Conservation (phyloP, 768 basidiomycete genomes). For the Phylloporus sp. region DNA sequence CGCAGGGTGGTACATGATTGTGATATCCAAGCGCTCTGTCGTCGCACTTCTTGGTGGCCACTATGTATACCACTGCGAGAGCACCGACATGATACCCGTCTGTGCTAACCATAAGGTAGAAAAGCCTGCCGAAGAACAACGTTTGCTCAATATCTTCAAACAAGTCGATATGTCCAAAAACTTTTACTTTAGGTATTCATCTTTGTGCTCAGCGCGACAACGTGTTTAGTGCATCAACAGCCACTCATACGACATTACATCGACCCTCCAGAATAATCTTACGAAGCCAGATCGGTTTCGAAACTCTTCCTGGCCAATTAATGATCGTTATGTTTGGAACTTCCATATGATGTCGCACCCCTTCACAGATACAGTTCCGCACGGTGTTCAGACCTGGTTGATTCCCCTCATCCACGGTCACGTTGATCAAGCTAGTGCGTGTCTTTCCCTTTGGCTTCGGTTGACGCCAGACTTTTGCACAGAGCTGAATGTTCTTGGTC, state of each 20-base stretch:
- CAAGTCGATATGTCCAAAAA: conserved; percentile 99
- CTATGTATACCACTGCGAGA: conserved; percentile 95
- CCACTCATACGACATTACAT: conserved; percentile 95
- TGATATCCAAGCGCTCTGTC: conserved; percentile 85
- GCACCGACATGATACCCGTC: conserved; percentile 78
- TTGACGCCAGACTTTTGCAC: not conserved
- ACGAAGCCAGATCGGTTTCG: conserved; percentile 50
- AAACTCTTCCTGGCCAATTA: conserved; percentile 59
- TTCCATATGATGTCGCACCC: conserved; percentile 76
- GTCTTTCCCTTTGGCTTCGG: not conserved
- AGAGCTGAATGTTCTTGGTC: conserved; percentile 90
- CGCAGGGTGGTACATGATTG: conserved; percentile 93
- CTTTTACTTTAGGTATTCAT: conserved; percentile 88
- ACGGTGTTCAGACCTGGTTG: conserved; percentile 73
- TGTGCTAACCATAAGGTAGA: conserved; percentile 80
- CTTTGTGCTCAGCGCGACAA: not conserved
- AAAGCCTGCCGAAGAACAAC: conserved; percentile 83
- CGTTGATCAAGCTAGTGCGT: conserved; percentile 96
- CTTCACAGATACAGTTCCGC: conserved; percentile 44
- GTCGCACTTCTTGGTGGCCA: conserved; percentile 94
- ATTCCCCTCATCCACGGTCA: conserved; percentile 92
- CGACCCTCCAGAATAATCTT: conserved; percentile 91
- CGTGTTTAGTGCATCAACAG: conserved; percentile 36
- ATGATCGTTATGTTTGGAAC: conserved; percentile 94
- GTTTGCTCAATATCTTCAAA: conserved; percentile 86